phyloP scores from a whole-genome alignment of 139 green algal genomes.

The Picochlorum sp. region DNA sequence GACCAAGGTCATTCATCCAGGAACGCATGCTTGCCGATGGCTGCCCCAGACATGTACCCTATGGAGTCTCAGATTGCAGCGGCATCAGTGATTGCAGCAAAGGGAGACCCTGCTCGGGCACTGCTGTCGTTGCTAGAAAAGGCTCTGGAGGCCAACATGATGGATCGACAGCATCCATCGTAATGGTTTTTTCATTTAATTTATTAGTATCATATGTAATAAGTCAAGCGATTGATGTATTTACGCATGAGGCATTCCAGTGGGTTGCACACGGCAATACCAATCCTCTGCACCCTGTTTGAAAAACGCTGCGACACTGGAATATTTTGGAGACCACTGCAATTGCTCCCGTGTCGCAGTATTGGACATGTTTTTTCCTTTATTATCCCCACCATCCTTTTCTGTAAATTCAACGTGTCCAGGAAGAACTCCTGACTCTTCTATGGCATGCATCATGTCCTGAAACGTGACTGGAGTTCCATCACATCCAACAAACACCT shows the following conservation, averaged over 20 bases:
- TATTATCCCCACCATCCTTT: slow-evolving; percentile 6
- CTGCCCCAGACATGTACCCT: background rate
- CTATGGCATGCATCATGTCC: slow-evolving; percentile 49
- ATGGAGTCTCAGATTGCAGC: slow-evolving; percentile 29
- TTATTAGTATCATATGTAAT: slow-evolving; percentile 3
- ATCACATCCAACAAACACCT: slow-evolving; percentile 67
- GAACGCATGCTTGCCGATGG: background rate
- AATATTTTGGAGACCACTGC: slow-evolving; percentile 67
- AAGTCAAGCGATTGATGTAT: background rate
- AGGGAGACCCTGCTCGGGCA: slow-evolving; percentile 16
- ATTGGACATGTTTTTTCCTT: slow-evolving; percentile 70
- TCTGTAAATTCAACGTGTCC: slow-evolving; percentile 37
- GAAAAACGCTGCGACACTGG: slow-evolving; percentile 36
- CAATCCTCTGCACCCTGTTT: slow-evolving; percentile 19
- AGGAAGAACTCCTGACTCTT: slow-evolving; percentile 21
- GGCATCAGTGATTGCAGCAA: slow-evolving; percentile 11
- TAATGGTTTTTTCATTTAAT: background rate
- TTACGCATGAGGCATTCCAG: slow-evolving; percentile 9
- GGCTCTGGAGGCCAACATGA: slow-evolving; percentile 12
- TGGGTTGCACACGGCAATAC: slow-evolving; percentile 14
- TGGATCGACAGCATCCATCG: background rate
- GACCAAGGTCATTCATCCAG: too few species aligned
- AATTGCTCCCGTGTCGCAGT: slow-evolving; percentile 42
- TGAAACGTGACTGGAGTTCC: slow-evolving; percentile 62
- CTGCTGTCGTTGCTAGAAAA: slow-evolving; percentile 25